Evolutionary conservation across 139 green algal species (phyloP), one percentile per base, ranked within the genome.

Genomic region (Closterium sp.): DNA sequence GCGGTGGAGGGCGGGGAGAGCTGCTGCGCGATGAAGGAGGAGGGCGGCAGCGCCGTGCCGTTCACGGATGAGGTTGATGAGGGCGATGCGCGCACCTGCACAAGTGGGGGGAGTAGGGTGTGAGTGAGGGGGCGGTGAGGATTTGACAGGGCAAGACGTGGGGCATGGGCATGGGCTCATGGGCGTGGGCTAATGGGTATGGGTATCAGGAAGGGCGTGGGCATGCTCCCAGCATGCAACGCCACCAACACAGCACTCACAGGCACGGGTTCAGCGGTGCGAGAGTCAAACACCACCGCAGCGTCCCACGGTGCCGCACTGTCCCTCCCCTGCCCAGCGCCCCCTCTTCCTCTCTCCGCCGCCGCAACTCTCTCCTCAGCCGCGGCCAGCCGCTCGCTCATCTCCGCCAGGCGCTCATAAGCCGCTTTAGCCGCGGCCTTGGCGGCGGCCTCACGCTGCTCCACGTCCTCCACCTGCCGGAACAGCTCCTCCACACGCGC

Each of bases 401-500:
- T 79, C 62, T 79, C 62, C 0, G 62, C 62, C 62, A 79, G 62
- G 13, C 62, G 17, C 19, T 79, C 62, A 79, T 79, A 79, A 4
- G 62, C 62, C 17, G 62, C 62, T 13, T 79, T 79, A 0, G 62
- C 62, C 1, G 62, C 62, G 1, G 62, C 62, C 62, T 79, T 79
- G 19, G 62, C 62, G 17, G 62, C 62, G 0, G 62, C 62, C 62
- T 79, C 62, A 3, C 62, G 62, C 62, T 79, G 62, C 62, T 79
- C 62, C 62, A 79, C 62, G 62, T 79, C 85, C 28, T 31, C 28
- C 85, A 87, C 85, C 85, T 87, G n/a, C 0, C 28, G 28, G 28
- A 87, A 87, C 85, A 87, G 28, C 85, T 87, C 85, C 85, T 87
- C 28, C n/a, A 87, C 85, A 9, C 85, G n/a, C 10, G n/a, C 85